A percentile compares a stretch with the other conserved stretches of the same genome.
These are phyloP conservation scores for Sclerotinia borealis DNA, from an alignment of 2,329 filamentous ascomycete species.

Conservation along the genomic window DNA sequence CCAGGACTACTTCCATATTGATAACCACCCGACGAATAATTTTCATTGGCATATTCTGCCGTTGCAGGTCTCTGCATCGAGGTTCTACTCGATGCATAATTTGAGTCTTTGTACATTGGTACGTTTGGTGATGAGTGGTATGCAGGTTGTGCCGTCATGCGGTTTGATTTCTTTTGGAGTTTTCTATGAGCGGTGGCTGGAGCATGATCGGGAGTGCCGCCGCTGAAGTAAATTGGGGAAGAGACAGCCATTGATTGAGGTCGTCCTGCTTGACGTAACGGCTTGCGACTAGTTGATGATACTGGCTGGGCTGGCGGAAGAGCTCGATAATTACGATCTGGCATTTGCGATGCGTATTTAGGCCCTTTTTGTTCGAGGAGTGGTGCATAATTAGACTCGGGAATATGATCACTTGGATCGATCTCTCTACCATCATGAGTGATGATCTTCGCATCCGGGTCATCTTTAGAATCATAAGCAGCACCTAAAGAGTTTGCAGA, in stretches of 20 bases:
- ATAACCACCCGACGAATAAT: slow-evolving; percentile 26
- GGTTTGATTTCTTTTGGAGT: slow-evolving; percentile 54
- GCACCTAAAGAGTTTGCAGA: slow-evolving; percentile 26
- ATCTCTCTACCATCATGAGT: slow-evolving; percentile 70
- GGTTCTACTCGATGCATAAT: slow-evolving; percentile 15
- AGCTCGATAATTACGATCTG: slow-evolving; percentile 37
- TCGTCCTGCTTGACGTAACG: slow-evolving; percentile 41
- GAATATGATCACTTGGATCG: slow-evolving; percentile 75
- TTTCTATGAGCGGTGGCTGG: slow-evolving; percentile 46
- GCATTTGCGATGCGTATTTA: slow-evolving; percentile 35
- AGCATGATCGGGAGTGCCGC: slow-evolving; percentile 33
- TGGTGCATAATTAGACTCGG: slow-evolving; percentile 43
- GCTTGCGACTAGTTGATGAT: slow-evolving; percentile 45
- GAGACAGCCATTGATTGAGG: slow-evolving; percentile 41
- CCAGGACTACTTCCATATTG: slow-evolving; percentile 26
- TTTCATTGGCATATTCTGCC: slow-evolving; percentile 27
- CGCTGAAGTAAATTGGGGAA: slow-evolving; percentile 27
- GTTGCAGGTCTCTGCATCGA: slow-evolving; percentile 24
- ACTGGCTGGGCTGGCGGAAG: slow-evolving; percentile 42
- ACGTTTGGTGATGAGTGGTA: slow-evolving; percentile 28
- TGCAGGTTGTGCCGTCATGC: slow-evolving; percentile 27
- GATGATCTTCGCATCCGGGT: slow-evolving; percentile 63
- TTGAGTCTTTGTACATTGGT: slow-evolving; percentile 29
- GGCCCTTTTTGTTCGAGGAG: slow-evolving; percentile 43
- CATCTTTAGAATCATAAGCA: slow-evolving; percentile 32